Base-by-base conservation (phyloP, 768 basidiomycete species). In the Termitomyces sp. region DNA sequence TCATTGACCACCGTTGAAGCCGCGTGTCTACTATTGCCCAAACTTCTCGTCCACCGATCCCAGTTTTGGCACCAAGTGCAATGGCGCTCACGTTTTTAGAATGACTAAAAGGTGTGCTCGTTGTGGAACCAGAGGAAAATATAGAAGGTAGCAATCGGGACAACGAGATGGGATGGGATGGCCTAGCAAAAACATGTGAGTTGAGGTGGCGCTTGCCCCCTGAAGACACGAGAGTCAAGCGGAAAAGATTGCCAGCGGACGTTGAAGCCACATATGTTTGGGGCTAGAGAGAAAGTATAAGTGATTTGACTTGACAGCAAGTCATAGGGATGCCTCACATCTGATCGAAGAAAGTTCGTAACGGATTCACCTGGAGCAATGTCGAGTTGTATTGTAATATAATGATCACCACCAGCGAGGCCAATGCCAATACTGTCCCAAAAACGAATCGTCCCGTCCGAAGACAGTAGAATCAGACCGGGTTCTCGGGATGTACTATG, bases 361-460 rank as follows among this genome's bases (percentile, higher is more conserved):
- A 88, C 78, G 48, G 75, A 74, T 66, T 92, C 89, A 1, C 78
- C 80, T 4, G 74, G 61, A 30, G 72, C 72, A 47, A 90, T 69
- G 22, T 78, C 74, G 51, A 89, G 62, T 10, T 76, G 63, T 4
- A 77, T 72, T 28, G 79, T 77, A 10, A 78, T 77, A 65, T 78
- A 88, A 59, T 84, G 83, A 38, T 88, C 82, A 9, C 89, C 90
- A 13, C 91, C 90, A 2, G 91, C 88, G 14, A 93, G 80, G 16
- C 90, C 90, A 58, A 87, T 89, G 4, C 86, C 86, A 44, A 95
- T 87, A 59, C 86, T 88, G 56, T 94, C 87, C 94, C 94, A 98
- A 68, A 92, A 90, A 38, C 90, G 83, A 55, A 92, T 73, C 61
- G 85, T 76, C 4, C 94, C 94, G 0, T 79, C 72, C 6, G 81